Evolutionary conservation across 2,329 filamentous ascomycete genomes (phyloP), one percentile per base, ranked within the genome.

Genomic region (Neoarthrinium moseri): DNA sequence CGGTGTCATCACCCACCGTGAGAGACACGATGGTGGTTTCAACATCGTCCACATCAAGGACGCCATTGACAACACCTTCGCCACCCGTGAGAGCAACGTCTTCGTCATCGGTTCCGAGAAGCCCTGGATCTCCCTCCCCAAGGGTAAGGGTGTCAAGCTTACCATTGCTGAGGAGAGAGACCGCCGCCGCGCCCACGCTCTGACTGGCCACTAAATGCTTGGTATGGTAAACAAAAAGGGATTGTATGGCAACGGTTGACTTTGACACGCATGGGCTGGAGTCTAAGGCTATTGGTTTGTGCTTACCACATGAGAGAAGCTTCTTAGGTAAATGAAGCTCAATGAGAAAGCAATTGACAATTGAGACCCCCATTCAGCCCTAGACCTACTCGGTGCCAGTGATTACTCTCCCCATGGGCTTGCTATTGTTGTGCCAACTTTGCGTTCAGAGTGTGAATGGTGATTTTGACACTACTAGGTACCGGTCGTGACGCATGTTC

Each of bases 81-180:
- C 94, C 68, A 99, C 94, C 71, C 94, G 94, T 78, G 91, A 99
- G 84, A 87, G 79, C 84, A 99, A 99, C 89, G 91, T 99, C 68
- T 99, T 99, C 81, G 86, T 99, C 80, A 96, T 99, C 66, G 94
- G 94, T 68, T 82, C 86, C 66, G 94, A 99, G 70, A 97, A 97
- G 88, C 92, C 94, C 69, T 99, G 94, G 94, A 86, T 99, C 79
- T 95, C 89, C 67, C 86, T 99, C 72, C 95, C 94, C 74, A 99
- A 97, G 90, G 94, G 94, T 81, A 96, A 96, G 86, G 94, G 94
- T 89, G 94, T 99, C 82, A 96, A 96, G 90, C 90, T 97, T 74
- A 86, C 87, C 71, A 97, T 99, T 69, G 91, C 92, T 63, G 92
- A 99, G 83, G 92, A 99, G 89, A 86, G 92, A 82, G 92, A 99